A percentile compares a stretch with the other conserved stretches of the same genome.
Evolutionary conservation across 805 yeast genomes (phyloP).

Genomic region (Ogataea corticis): DNA sequence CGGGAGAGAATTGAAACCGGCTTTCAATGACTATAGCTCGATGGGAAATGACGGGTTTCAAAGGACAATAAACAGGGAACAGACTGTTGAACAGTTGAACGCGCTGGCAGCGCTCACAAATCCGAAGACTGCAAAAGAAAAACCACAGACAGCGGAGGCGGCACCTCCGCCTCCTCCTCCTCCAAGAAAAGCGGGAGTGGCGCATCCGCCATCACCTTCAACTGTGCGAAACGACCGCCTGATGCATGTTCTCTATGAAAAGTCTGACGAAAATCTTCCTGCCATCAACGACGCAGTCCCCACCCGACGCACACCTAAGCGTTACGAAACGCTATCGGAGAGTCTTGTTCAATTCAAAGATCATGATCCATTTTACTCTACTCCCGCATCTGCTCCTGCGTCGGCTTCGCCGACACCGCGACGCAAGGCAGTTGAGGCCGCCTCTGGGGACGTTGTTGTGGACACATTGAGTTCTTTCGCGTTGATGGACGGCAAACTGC

Average conservation of each 20-base stretch:
- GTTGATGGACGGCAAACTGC: slow-evolving; percentile 19
- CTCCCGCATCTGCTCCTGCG: not conserved
- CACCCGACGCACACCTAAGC: slow-evolving; percentile 9
- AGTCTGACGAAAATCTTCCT: not conserved
- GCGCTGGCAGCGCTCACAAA: not conserved
- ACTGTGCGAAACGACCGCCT: slow-evolving; percentile 14
- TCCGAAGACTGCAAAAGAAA: not conserved
- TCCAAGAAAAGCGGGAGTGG: not conserved
- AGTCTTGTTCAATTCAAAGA: slow-evolving; percentile 22
- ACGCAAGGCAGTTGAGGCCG: not conserved
- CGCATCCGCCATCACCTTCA: slow-evolving; percentile 5
- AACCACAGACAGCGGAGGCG: not conserved
- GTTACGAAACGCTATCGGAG: slow-evolving; percentile 27
- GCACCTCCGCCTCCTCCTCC: slow-evolving; percentile 10
- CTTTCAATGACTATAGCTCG: not conserved
- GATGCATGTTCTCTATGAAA: slow-evolving; percentile 34
- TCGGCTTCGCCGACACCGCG: not conserved
- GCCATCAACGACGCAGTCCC: no score
- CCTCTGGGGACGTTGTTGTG: slow-evolving; percentile 13
- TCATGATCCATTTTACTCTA: slow-evolving; percentile 1
- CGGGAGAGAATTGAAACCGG: not conserved
- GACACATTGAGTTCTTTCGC: slow-evolving; percentile 24
- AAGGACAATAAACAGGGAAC: not conserved
- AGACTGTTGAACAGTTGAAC: not conserved
- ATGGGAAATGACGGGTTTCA: not conserved